Evolutionary conservation across 495 filamentous ascomycete genomes (phyloP).

Genomic region (Annulohypoxylon moriforme): DNA sequence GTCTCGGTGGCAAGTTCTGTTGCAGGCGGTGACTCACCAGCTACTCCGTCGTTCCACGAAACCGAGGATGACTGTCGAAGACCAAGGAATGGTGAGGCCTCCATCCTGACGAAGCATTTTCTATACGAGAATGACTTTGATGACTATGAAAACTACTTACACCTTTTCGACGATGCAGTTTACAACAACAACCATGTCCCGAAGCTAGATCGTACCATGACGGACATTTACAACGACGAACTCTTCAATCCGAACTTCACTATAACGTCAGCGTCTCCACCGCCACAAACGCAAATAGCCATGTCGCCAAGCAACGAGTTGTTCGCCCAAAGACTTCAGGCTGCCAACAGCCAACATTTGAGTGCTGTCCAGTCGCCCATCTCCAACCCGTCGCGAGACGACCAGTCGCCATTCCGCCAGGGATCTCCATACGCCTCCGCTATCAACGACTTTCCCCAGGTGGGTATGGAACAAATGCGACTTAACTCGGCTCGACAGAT

Average conservation of each 20-base stretch:
- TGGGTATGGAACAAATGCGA: conserved; percentile 53
- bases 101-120: conserved; percentile 48
- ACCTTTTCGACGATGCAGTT: conserved; percentile 56
- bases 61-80: conserved; percentile 58
- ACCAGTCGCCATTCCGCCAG: conserved; percentile 82
- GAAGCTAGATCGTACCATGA: conserved; percentile 86
- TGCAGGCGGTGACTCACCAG: conserved; percentile 64
- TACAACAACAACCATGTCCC: conserved; percentile 69
- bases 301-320: conserved; percentile 70
- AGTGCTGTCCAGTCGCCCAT: conserved; percentile 65
- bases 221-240: conserved; percentile 86
- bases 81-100: conserved; percentile 60
- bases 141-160: conserved; percentile 55
- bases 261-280: conserved; percentile 63
- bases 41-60: conserved; percentile 61
- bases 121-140: conserved; percentile 68
- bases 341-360: conserved; percentile 78
- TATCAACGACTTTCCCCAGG: conserved; percentile 57
- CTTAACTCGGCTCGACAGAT: conserved; percentile 69
- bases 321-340: conserved; percentile 79
- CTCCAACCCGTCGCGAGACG: conserved; percentile 67
- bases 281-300: conserved; percentile 58
- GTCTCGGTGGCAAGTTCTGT: conserved; percentile 63
- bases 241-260: conserved; percentile 77
- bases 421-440: conserved; percentile 73